These are phyloP conservation scores for Cornus kousa DNA, from an alignment of 148 eudicot species.

Conservation along the genomic window DNA sequence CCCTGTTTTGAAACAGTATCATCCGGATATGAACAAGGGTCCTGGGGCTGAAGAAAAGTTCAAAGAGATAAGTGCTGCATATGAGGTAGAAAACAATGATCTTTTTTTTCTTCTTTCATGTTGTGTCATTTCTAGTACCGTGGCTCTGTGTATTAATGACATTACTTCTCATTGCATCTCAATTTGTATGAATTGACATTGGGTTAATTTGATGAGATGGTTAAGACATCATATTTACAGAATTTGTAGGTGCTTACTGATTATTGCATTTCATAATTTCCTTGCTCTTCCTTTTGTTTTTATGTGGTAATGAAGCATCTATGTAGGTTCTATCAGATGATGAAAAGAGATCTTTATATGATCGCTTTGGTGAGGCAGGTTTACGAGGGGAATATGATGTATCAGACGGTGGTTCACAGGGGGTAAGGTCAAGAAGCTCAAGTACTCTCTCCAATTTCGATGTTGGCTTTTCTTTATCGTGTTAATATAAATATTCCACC, in stretches of 20 bases:
- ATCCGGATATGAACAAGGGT: slow-evolving; percentile 80
- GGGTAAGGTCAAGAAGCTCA: slow-evolving; percentile 36
- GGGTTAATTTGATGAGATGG: background rate
- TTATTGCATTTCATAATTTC: background rate
- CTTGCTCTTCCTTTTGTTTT: slow-evolving; percentile 5
- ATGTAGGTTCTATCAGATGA: slow-evolving; percentile 77
- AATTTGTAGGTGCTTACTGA: too few relatives aligned
- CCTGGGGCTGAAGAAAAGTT: slow-evolving; percentile 89
- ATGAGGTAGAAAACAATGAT: slow-evolving; percentile 55
- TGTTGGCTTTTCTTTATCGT: background rate
- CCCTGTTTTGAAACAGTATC: slow-evolving; percentile 53
- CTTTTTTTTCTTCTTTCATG: background rate
- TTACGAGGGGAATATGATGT: slow-evolving; percentile 59
- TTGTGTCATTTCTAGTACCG: background rate
- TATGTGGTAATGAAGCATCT: slow-evolving; percentile 21
- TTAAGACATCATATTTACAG: background rate
- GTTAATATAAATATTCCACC: background rate
- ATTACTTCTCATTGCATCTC: background rate
- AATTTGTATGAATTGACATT: background rate
- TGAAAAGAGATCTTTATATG: slow-evolving; percentile 84
- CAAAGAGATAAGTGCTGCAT: slow-evolving; percentile 91
- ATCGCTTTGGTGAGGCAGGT: slow-evolving; percentile 91
- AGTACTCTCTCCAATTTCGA: background rate
- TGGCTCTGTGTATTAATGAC: background rate
- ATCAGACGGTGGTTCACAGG: slow-evolving; percentile 47